Conservation (phyloP, 1,284 basidiomycete genomes). For the Malassezia sympodialis region DNA sequence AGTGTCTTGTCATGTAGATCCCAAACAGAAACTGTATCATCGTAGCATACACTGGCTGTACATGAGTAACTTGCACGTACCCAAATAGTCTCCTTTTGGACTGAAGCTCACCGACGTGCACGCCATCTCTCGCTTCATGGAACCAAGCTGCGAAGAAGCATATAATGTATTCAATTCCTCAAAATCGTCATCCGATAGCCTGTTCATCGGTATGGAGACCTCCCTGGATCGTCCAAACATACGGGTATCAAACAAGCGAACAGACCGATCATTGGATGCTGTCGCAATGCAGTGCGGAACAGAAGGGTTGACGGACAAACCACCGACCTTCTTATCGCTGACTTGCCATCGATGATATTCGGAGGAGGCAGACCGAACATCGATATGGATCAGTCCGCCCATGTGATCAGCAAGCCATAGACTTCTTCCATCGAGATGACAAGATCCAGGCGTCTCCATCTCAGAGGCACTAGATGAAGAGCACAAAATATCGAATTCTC, state of each 20-base stretch:
- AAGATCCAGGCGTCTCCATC: slow-evolving; percentile 24
- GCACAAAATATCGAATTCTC: slow-evolving; percentile 41
- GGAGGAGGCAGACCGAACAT: slow-evolving; percentile 24
- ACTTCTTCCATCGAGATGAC: slow-evolving; percentile 27
- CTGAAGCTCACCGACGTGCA: slow-evolving; percentile 42
- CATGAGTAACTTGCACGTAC: neutral
- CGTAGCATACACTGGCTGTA: slow-evolving; percentile 34
- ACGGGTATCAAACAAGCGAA: slow-evolving; percentile 41
- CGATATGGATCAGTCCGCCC: slow-evolving; percentile 38
- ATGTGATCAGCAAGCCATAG: slow-evolving; percentile 46
- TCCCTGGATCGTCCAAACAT: slow-evolving; percentile 22
- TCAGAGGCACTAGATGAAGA: slow-evolving; percentile 26
- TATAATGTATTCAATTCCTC: slow-evolving; percentile 23
- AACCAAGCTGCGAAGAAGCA: slow-evolving; percentile 24
- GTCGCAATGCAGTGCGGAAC: slow-evolving; percentile 37
- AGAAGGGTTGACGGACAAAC: slow-evolving; percentile 34
- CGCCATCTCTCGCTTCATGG: slow-evolving; percentile 25
- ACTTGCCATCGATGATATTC: slow-evolving; percentile 36
- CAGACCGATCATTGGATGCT: slow-evolving; percentile 38
- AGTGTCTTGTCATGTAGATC: slow-evolving; percentile 10
- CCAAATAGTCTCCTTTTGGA: slow-evolving; percentile 30
- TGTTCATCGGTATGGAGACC: slow-evolving; percentile 25
- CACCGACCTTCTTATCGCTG: slow-evolving; percentile 46
- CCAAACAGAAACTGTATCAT: slow-evolving; percentile 38
- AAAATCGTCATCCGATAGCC: slow-evolving; percentile 26